These are phyloP conservation scores for Nothophytophthora sp. DNA, from an alignment of 352 stramenopile species.

Conservation along the genomic window DNA sequence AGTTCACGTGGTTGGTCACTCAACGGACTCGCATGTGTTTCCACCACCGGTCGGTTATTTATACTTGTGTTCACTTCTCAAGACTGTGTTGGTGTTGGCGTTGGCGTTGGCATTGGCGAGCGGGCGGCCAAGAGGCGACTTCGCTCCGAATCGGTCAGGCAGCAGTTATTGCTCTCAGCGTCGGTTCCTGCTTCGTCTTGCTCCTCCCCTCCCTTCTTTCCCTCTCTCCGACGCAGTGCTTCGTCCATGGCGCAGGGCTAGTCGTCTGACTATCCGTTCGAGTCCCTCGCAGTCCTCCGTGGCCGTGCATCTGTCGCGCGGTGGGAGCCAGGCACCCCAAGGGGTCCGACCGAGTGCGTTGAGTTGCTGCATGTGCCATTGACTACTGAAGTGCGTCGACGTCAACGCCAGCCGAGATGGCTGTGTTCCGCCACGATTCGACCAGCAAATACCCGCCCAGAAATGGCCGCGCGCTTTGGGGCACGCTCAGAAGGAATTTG, in stretches of 20 bases:
- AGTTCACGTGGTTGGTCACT: no score
- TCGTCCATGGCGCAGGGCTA: conserved; percentile 33
- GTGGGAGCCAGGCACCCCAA: no score
- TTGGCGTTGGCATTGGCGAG: no score
- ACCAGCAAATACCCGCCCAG: conserved; percentile 53
- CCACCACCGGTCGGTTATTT: not conserved
- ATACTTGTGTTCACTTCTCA: not conserved
- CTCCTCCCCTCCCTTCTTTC: not conserved
- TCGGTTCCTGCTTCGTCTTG: not conserved
- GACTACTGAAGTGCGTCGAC: conserved; percentile 8
- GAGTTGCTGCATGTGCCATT: not conserved
- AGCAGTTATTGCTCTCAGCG: conserved; percentile 9
- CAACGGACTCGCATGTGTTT: no score
- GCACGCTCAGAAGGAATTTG: conserved; percentile 52
- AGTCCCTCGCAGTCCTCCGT: conserved; percentile 11
- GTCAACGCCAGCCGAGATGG: conserved; percentile 5
- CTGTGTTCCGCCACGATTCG: conserved; percentile 30
- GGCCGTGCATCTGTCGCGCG: not conserved
- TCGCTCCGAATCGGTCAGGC: no score
- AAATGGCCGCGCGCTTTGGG: conserved; percentile 49
- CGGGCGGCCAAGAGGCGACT: no score
- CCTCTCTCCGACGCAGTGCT: conserved; percentile 13
- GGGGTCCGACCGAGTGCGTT: not conserved
- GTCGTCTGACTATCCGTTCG: conserved; percentile 10
- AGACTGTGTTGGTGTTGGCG: not conserved